Evolutionary conservation across 1,139 yeast species (phyloP).

Genomic region (Yamadazyma triangularis): DNA sequence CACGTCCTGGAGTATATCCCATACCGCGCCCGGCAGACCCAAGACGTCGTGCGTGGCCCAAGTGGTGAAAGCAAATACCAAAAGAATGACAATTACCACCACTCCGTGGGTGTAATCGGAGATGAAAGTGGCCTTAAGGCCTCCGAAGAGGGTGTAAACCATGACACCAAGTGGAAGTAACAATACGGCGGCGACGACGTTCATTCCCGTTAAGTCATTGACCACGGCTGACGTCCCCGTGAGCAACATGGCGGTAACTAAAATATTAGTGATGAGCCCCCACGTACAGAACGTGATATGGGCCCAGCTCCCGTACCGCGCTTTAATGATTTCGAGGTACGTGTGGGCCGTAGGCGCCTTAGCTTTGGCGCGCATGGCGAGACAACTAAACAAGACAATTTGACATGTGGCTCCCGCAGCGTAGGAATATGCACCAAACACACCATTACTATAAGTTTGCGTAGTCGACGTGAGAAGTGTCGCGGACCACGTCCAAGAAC

Average conservation of each 20-base stretch:
- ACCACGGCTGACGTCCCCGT: slow-evolving; percentile 86
- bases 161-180: slow-evolving; percentile 80
- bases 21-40: slow-evolving; percentile 80
- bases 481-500: slow-evolving; percentile 95
- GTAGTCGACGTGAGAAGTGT: slow-evolving; percentile 72
- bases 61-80: slow-evolving; percentile 59
- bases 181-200: slow-evolving; percentile 75
- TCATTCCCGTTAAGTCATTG: slow-evolving; percentile 75
- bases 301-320: slow-evolving; percentile 52
- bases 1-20: slow-evolving; percentile 60
- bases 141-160: slow-evolving; percentile 80
- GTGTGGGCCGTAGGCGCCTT: slow-evolving; percentile 59
- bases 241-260: slow-evolving; percentile 83
- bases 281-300: slow-evolving; percentile 70
- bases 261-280: slow-evolving; percentile 80
- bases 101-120: slow-evolving; percentile 81
- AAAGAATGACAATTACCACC: slow-evolving; percentile 55
- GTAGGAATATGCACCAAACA: slow-evolving; percentile 48
- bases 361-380: slow-evolving; percentile 54
- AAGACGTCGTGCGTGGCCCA: slow-evolving; percentile 57
- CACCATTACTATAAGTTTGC: slow-evolving; percentile 75
- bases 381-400: slow-evolving; percentile 46
- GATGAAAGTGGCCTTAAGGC: slow-evolving; percentile 83
- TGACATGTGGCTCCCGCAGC: slow-evolving; percentile 56
- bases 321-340: slow-evolving; percentile 48